Evolutionary conservation across 306 rosid genomes (phyloP).

Genomic region (Cucurbita ficifolia): DNA sequence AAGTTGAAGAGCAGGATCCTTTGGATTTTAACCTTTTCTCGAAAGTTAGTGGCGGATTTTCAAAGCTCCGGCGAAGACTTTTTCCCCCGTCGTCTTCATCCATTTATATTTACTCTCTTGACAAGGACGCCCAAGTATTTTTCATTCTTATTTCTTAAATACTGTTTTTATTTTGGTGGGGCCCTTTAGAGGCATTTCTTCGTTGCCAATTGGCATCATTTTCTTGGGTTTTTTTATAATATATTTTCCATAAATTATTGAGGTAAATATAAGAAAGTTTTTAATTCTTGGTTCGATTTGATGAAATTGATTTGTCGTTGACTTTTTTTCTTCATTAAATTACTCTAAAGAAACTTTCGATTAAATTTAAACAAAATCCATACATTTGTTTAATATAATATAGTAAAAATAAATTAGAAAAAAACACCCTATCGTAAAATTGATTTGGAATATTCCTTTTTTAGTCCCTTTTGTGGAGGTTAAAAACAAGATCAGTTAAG

Average conservation of each 20-base stretch:
- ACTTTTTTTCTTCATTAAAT: background rate
- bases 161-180: background rate
- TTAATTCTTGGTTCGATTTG: no score
- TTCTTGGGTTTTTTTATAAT: background rate
- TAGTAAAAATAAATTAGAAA: background rate
- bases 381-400: background rate
- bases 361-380: background rate
- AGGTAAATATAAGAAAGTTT: no score
- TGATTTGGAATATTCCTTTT: no score
- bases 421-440: background rate
- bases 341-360: background rate
- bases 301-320: no score
- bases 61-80: constrained; percentile 1
- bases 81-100: background rate
- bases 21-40: background rate
- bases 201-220: background rate
- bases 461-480: no score
- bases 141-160: background rate
- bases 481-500: no score
- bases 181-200: background rate
- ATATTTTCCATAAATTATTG: no score
- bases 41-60: background rate
- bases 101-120: background rate
- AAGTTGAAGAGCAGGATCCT: background rate
- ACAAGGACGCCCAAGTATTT: background rate